Percentiles rank a stretch among this genome's conserved stretches.
Evolutionary conservation across 1,139 yeast species (phyloP).

Genomic region (Blastobotrys proliferans): DNA sequence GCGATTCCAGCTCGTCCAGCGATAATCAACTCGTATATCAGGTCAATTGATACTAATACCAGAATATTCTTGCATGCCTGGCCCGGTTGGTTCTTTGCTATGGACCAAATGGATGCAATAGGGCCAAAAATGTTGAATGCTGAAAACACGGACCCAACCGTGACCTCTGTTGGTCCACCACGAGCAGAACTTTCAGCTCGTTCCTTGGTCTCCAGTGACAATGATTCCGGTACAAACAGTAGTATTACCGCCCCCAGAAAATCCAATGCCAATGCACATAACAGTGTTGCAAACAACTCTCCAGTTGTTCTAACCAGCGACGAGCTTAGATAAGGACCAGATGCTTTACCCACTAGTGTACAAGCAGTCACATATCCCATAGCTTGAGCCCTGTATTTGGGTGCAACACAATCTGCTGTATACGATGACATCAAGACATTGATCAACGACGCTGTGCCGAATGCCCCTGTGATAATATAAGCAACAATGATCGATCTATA

Average conservation of each 20-base stretch:
- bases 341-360: conserved; percentile 20
- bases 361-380: conserved; percentile 23
- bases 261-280: conserved; percentile 13
- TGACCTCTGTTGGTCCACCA: too few relatives aligned
- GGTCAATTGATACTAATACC: conserved; percentile 18
- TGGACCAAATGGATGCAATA: conserved; percentile 14
- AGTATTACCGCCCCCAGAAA: conserved; percentile 11
- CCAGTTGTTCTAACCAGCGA: conserved; percentile 13
- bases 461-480: conserved; percentile 19
- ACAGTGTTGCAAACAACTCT: conserved; percentile 13
- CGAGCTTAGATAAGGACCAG: conserved; percentile 21
- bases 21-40: conserved; percentile 22
- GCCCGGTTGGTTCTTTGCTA: conserved; percentile 13
- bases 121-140: conserved; percentile 17
- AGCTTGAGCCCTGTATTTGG: conserved; percentile 20
- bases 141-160: conserved; percentile 3
- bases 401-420: conserved; percentile 19
- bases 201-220: conserved; percentile 5
- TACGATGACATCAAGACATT: conserved; percentile 21
- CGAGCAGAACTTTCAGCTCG: neutral
- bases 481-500: conserved; percentile 16
- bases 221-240: conserved; percentile 19
- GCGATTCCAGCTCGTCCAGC: conserved; percentile 24
- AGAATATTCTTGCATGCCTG: conserved; percentile 17
- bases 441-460: conserved; percentile 19